Evolutionary conservation across 306 rosid species (phyloP).

Genomic region (Dryas drummondii): DNA sequence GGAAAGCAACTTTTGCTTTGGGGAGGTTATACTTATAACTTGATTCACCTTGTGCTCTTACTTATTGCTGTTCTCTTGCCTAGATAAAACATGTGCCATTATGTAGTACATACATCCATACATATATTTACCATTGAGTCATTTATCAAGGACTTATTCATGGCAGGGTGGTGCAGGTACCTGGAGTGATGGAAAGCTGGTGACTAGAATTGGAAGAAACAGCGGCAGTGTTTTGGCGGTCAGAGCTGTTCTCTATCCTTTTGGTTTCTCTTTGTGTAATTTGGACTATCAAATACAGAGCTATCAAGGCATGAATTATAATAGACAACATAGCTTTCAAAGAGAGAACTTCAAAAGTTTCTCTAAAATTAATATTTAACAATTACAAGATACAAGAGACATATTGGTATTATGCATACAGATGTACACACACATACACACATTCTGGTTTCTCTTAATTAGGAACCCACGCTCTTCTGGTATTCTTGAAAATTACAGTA

Average conservation of each 20-base stretch:
- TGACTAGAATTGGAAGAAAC: constrained; percentile 93
- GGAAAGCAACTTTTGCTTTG: constrained; percentile 97
- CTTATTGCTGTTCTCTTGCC: constrained; percentile 14
- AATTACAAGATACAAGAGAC: no score
- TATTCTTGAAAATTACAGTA: no score
- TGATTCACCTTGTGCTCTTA: constrained; percentile 32
- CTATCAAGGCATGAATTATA: not conserved
- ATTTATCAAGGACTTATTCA: constrained; percentile 79
- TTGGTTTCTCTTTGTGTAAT: not conserved
- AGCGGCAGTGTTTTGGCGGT: constrained; percentile 90
- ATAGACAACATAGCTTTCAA: not conserved
- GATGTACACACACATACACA: no score
- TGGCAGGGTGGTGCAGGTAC: constrained; percentile 99
- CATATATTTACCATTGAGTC: constrained; percentile 28
- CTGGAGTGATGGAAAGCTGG: constrained; percentile 98
- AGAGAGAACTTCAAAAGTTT: no score
- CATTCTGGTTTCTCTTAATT: no score
- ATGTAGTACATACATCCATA: constrained; percentile 5
- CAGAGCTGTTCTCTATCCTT: constrained; percentile 25
- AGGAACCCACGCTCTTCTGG: no score
- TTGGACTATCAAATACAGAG: not conserved
- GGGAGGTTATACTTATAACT: constrained; percentile 70
- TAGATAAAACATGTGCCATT: not conserved
- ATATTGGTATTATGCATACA: no score
- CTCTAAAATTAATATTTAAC: no score